These are phyloP conservation scores for Colletotrichum tabaci DNA, from an alignment of 2,329 filamentous ascomycete species.

Conservation along the genomic window DNA sequence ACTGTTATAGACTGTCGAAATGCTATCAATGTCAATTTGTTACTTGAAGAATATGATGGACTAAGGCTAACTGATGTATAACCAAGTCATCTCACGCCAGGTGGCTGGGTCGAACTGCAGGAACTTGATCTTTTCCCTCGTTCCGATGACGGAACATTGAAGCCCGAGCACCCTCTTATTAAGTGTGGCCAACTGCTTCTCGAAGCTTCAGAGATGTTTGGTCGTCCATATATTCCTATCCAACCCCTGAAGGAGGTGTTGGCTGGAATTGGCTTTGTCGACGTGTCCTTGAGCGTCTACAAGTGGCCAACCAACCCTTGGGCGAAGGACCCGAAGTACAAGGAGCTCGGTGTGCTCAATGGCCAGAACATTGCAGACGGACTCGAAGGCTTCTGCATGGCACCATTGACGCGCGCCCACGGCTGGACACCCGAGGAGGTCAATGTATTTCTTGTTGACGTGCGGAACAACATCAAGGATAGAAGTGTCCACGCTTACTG, in stretches of 20 bases:
- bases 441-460: constrained; percentile 50
- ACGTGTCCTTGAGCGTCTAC: constrained; percentile 63
- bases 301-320: constrained; percentile 67
- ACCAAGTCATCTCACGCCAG: constrained; percentile 54
- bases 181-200: constrained; percentile 52
- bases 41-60: neutral
- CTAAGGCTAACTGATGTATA: constrained; percentile 45
- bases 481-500: constrained; percentile 51
- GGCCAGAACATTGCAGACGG: constrained; percentile 52
- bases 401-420: constrained; percentile 49
- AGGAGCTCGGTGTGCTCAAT: constrained; percentile 60
- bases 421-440: constrained; percentile 50
- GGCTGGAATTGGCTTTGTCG: constrained; percentile 66
- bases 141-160: constrained; percentile 59
- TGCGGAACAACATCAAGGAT: constrained; percentile 49
- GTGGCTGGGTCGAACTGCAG: constrained; percentile 61
- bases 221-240: constrained; percentile 47
- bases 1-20: neutral
- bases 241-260: constrained; percentile 53
- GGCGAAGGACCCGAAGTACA: constrained; percentile 65
- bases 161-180: constrained; percentile 43
- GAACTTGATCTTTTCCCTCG: constrained; percentile 56
- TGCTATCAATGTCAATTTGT: neutral
- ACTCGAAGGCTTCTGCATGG: constrained; percentile 49
- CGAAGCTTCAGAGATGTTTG: constrained; percentile 49